Percentiles rank a stretch among this genome's conserved stretches.
Conservation (phyloP, 306 rosid species). For the Abrus pulchellus region DNA sequence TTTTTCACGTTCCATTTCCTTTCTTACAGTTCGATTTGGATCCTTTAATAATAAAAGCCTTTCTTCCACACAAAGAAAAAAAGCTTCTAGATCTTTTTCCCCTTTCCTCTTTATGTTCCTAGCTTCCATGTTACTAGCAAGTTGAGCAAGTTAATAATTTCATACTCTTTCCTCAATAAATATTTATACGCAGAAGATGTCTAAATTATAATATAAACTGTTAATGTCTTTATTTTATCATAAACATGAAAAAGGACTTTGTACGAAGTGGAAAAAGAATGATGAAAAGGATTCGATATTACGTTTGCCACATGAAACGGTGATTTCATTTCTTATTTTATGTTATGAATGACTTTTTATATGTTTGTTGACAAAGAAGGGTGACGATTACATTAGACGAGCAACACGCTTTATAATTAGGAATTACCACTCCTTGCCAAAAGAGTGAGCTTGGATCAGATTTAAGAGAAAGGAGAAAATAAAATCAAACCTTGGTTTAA, state of each 20-base stretch:
- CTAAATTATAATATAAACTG: background rate
- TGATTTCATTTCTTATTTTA: background rate
- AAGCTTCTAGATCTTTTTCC: too few species aligned
- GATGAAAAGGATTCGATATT: too few species aligned
- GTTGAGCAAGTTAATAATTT: conserved; percentile 4
- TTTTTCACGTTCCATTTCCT: background rate
- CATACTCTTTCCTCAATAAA: too few species aligned
- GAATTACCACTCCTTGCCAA: too few species aligned
- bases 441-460: too few species aligned
- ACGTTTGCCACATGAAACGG: background rate
- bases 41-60: background rate
- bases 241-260: too few species aligned
- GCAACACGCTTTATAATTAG: too few species aligned
- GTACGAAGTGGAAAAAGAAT: too few species aligned
- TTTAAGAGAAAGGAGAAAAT: too few species aligned
- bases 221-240: background rate
- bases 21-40: background rate
- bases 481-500: too few species aligned
- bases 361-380: too few species aligned
- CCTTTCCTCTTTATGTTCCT: background rate
- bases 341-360: background rate
- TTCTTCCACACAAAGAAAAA: conserved; percentile 54
- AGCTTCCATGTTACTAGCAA: background rate
- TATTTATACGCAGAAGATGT: background rate
- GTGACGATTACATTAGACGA: too few species aligned